Evolutionary conservation across 495 filamentous ascomycete genomes (phyloP), one percentile per base, ranked within the genome.

Genomic region (Xylaria bambusicola): DNA sequence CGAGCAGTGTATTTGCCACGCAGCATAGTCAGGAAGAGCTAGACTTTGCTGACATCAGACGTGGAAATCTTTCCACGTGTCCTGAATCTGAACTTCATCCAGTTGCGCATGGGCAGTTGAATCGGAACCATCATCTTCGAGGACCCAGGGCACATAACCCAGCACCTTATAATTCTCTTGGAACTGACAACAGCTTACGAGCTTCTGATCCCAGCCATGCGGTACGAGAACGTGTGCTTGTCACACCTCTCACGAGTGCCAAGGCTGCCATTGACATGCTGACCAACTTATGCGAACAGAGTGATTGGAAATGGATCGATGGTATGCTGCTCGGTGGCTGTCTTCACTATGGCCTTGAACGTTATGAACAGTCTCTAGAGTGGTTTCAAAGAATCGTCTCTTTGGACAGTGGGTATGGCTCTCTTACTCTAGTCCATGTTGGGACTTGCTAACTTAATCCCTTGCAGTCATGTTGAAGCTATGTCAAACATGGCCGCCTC

Each of bases 321-420:
- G 94, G 95, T 15, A 96, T 98, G 82, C 77, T 97, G 21, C 82
- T 98, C 15, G 93, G 88, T 33, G 94, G 94, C 5, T 98, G 94
- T 69, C 78, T 98, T 50, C 89, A 95, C 38, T 98, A 97, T 78
- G 95, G 91, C 9, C 76, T 98, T 10, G 90, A 91, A 53, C 88
- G 92, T 67, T 93, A 95, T 69, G 84, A 90, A 56, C 87, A 89
- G 67, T 91, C 95, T 8, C 75, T 93, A 67, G 83, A 89, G 49
- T 97, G 92, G 93, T 98, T 96, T 74, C 84, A 80, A 12, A 87
- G 88, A 63, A 93, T 98, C 52, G 79, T 97, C 27, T 83, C 80
- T n/a, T 75, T 92, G 20, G 91, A 98, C 72, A 72, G 85, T 62
- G 86, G 84, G 89, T 95, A 73, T 76, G 86, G 78, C 50, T 44